Evolutionary conservation across 1,284 basidiomycete genomes (phyloP), one percentile per base, ranked within the genome.

Genomic region (Thelephora terrestris): DNA sequence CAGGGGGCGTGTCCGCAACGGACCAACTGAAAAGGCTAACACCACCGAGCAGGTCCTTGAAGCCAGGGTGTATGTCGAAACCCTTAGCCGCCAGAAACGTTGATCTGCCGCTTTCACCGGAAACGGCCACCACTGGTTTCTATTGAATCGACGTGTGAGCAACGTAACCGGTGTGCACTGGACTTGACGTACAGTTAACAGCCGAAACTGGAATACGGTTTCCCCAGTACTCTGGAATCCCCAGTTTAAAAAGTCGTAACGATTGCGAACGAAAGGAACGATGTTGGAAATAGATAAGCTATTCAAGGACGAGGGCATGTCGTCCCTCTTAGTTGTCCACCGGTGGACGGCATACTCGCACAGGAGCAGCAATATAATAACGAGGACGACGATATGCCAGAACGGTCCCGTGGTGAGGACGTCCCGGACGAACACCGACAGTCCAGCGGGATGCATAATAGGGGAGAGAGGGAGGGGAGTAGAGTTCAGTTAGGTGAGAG

Each of bases 31-130:
- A 10, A 32, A 14, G 29, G 72, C 79, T 53, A 59, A 86, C 84
- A 47, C 80, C 81, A 47, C 84, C 83, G 47, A 81, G 84, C 51
- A 86, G 71, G 55, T 83, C 74, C 57, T 78, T 81, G 68, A 85
- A 86, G 14, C 82, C 83, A 66, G 84, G 80, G 40, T 79, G 81
- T 47, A 86, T 71, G 63, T 86, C 82, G 53, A 86, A 74, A 16
- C 73, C 71, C 63, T 75, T 79, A 47, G 81, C 74, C 4, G 73
- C 70, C 57, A 86, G 82, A 64, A 85, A 85, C 10, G 77, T 71
- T 50, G 74, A 73, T 50, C 83, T 71, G n/a, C 76, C 82, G 35
- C 69, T 70, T 59, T 84, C 79, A 46, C 84, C 84, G 38, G 83
- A 86, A 36, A 86, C 73, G 27, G 81, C 81, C 46, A 85, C 68